Evolutionary conservation across 345 rosid genomes (phyloP).

Genomic region (Diplotaxis tenuifolia): DNA sequence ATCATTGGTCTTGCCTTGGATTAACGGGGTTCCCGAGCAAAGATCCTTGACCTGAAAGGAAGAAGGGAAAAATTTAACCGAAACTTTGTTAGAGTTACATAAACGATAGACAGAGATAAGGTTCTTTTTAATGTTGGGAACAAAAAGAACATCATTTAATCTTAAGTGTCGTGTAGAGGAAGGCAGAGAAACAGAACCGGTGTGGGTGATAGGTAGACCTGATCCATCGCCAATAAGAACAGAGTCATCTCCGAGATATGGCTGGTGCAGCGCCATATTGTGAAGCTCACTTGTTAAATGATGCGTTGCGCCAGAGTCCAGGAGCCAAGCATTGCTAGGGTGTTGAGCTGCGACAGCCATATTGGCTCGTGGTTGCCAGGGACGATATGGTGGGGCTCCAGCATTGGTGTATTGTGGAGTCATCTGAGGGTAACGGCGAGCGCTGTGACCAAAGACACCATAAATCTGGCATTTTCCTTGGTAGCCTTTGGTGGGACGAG

Average conservation of each 20-base stretch:
- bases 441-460: no score
- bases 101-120: no score
- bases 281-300: background rate
- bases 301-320: background rate
- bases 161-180: background rate
- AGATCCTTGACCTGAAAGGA: background rate
- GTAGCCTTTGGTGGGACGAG: no score
- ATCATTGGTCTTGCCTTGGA: no score
- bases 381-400: no score
- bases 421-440: no score
- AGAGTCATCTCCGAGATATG: background rate
- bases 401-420: no score
- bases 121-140: background rate
- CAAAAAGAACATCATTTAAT: background rate
- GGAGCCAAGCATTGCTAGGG: background rate
- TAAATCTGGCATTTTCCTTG: no score
- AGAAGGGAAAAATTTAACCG: no score
- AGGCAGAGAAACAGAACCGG: background rate
- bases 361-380: no score
- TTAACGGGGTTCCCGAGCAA: background rate
- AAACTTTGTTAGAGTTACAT: no score
- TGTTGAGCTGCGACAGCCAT: no score
- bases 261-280: background rate
- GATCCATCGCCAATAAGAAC: background rate
- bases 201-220: background rate